phyloP scores from a whole-genome alignment of 805 yeast species.

The Candida parachauliodes region DNA sequence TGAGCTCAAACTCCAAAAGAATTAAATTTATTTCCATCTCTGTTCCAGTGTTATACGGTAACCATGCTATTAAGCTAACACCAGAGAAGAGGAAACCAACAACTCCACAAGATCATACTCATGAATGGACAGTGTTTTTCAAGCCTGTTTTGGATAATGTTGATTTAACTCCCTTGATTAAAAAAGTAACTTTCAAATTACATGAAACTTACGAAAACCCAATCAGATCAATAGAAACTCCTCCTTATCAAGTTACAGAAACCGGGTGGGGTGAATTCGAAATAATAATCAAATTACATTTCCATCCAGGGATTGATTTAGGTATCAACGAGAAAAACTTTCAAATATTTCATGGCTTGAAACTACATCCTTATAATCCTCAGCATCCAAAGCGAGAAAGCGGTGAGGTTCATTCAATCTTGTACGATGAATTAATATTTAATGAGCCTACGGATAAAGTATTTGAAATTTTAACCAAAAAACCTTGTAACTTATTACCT shows the following conservation, averaged over 20 bases:
- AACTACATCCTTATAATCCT: constrained; percentile 81
- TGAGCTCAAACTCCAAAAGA: constrained; percentile 20
- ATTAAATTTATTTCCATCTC: constrained; percentile 34
- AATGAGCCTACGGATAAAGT: constrained; percentile 92
- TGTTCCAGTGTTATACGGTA: constrained; percentile 43
- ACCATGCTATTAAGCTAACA: constrained; percentile 32
- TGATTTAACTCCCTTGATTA: constrained; percentile 77
- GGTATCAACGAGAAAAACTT: constrained; percentile 76
- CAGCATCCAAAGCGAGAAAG: constrained; percentile 33
- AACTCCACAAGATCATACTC: constrained; percentile 84
- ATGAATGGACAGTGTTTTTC: constrained; percentile 93
- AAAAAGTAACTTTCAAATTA: constrained; percentile 87
- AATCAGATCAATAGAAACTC: constrained; percentile 78
- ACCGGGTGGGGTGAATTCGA: constrained; percentile 99
- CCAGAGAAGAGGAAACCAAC: constrained; percentile 35
- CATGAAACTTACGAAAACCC: constrained; percentile 93
- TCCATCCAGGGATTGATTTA: constrained; percentile 68
- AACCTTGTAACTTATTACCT: constrained; percentile 58
- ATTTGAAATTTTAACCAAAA: constrained; percentile 70
- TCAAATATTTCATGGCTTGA: constrained; percentile 81
- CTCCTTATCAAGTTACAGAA: constrained; percentile 94
- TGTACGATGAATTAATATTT: constrained; percentile 89
- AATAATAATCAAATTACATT: constrained; percentile 80
- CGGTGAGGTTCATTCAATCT: constrained; percentile 41
- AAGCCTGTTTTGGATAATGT: constrained; percentile 64